Conservation (phyloP, 805 yeast genomes). For the Yamadazyma paraphyllophila region DNA sequence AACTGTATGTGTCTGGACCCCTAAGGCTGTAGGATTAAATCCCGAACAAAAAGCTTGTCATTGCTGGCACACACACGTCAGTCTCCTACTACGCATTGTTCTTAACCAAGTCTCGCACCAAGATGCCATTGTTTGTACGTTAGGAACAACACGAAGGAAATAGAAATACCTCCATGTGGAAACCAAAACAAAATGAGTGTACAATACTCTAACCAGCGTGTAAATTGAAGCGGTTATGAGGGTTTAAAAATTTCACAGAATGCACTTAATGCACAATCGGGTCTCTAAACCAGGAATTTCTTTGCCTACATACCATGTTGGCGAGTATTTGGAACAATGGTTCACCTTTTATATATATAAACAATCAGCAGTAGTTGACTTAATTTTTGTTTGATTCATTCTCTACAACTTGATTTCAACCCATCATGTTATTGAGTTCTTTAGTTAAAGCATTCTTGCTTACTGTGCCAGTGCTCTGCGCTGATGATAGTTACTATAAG, state of each 20-base stretch:
- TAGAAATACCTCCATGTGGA: background rate
- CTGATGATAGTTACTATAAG: slow-evolving; percentile 21
- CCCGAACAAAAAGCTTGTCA: background rate
- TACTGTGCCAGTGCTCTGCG: slow-evolving; percentile 9
- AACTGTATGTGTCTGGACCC: background rate
- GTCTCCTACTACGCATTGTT: background rate
- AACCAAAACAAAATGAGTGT: background rate
- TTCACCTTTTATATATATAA: background rate
- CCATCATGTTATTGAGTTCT: slow-evolving; percentile 11
- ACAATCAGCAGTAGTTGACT: background rate
- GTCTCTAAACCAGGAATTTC: background rate
- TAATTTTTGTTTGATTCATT: background rate
- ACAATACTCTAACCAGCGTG: background rate
- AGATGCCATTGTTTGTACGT: background rate
- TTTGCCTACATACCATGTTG: background rate
- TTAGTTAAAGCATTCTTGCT: slow-evolving; percentile 5
- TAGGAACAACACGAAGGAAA: no score
- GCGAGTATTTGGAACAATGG: background rate
- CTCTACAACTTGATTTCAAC: background rate
- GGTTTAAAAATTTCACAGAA: background rate
- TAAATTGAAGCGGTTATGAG: background rate
- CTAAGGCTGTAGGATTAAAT: background rate
- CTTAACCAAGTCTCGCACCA: background rate
- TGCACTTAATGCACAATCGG: background rate
- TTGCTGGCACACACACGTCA: background rate